Conservation (phyloP, 73 alveolate species). For the Halteria grandinella region DNA sequence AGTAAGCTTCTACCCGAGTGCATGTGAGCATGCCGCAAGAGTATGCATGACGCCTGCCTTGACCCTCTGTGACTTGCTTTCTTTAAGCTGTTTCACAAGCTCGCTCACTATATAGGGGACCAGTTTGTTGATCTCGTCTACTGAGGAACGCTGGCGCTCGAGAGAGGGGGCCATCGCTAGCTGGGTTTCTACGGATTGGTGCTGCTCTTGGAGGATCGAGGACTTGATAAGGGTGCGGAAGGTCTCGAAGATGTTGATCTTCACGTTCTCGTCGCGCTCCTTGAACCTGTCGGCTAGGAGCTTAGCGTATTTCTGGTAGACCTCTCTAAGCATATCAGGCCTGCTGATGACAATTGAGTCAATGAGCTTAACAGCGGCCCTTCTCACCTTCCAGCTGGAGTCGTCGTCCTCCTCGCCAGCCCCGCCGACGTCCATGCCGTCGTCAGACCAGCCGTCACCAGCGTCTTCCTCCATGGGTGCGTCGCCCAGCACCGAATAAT, state of each 20-base stretch:
- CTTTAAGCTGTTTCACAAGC: constrained; percentile 69
- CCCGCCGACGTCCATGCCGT: constrained; percentile 75
- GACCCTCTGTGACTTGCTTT: constrained; percentile 41
- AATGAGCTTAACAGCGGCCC: constrained; percentile 74
- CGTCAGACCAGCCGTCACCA: constrained; percentile 65
- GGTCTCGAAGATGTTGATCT: constrained; percentile 67
- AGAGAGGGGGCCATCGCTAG: constrained; percentile 35
- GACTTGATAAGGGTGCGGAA: constrained; percentile 71
- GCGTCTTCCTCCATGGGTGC: constrained; percentile 71
- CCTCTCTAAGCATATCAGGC: too few relatives aligned
- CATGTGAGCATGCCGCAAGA: too few relatives aligned
- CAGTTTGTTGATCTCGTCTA: constrained; percentile 59
- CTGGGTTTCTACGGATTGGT: constrained; percentile 8
- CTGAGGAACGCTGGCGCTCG: constrained; percentile 57
- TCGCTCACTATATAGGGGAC: constrained; percentile 73
- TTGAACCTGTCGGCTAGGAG: constrained; percentile 65
- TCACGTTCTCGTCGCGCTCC: constrained; percentile 81
- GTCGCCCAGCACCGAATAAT: constrained; percentile 63
- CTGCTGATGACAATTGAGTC: constrained; percentile 70
- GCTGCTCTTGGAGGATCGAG: constrained; percentile 46
- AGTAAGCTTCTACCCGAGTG: constrained; percentile 1
- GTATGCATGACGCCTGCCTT: constrained; percentile 55
- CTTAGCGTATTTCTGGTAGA: constrained; percentile 47
- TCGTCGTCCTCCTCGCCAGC: constrained; percentile 83
- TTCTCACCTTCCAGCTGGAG: constrained; percentile 83